phyloP scores from a whole-genome alignment of 441 rosid genomes.

The Gossypium trilobum region DNA sequence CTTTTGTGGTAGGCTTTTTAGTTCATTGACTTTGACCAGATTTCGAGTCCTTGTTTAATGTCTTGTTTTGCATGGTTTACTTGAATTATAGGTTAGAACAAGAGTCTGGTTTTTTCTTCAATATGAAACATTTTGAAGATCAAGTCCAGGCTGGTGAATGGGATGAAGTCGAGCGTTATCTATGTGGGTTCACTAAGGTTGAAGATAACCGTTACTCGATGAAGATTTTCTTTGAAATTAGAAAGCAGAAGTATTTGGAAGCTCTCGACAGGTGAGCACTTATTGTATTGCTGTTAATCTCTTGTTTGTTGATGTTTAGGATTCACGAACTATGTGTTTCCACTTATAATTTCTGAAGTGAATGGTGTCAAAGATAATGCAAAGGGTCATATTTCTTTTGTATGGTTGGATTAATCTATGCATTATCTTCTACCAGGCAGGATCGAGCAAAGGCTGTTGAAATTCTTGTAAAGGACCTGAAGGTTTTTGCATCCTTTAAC shows the following conservation, averaged over 20 bases:
- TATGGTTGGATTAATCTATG: background rate
- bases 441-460: conserved; percentile 63
- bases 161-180: conserved; percentile 38
- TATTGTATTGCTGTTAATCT: background rate
- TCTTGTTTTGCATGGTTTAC: background rate
- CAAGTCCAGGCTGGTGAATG: conserved; percentile 34
- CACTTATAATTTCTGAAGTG: background rate
- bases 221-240: conserved; percentile 39
- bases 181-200: conserved; percentile 37
- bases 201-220: conserved; percentile 38
- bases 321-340: background rate
- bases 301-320: background rate
- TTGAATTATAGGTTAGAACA: conserved; percentile 30
- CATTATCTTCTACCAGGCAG: conserved; percentile 31
- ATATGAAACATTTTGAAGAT: conserved; percentile 40
- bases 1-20: background rate
- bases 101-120: conserved; percentile 38
- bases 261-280: conserved; percentile 30
- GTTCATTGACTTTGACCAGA: background rate
- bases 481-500: conserved; percentile 51
- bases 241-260: conserved; percentile 43
- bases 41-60: background rate
- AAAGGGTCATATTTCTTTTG: background rate
- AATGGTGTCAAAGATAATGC: background rate
- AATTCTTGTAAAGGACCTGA: conserved; percentile 52